phyloP scores from a whole-genome alignment of 2,329 filamentous ascomycete genomes.

The Passalora sequoiae region DNA sequence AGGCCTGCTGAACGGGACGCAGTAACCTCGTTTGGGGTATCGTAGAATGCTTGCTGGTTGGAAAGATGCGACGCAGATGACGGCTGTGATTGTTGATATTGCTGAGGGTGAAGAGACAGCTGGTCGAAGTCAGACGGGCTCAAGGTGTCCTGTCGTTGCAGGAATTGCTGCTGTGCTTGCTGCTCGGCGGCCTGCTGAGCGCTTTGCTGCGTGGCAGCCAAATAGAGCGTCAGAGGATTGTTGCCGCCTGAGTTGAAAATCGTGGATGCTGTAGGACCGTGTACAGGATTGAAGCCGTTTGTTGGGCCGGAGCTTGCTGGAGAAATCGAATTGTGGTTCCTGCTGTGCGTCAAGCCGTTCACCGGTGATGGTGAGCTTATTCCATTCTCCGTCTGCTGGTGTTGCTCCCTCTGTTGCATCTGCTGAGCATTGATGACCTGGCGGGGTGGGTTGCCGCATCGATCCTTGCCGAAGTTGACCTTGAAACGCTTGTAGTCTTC shows the following conservation, averaged over 20 bases:
- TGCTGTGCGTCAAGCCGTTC: conserved; percentile 53
- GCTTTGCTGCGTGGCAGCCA: conserved; percentile 59
- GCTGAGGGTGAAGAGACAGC: conserved; percentile 39
- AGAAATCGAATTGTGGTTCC: conserved; percentile 56
- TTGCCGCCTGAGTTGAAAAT: conserved; percentile 73
- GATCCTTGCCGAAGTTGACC: conserved; percentile 99
- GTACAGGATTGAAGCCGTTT: conserved; percentile 56
- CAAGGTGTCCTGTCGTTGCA: conserved; percentile 26
- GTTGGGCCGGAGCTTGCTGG: conserved; percentile 54
- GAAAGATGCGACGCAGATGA: conserved; percentile 43
- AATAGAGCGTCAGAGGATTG: conserved; percentile 90
- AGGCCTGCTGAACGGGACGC: conserved; percentile 28
- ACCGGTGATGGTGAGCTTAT: conserved; percentile 53
- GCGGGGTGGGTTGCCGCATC: conserved; percentile 91
- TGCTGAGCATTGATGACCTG: conserved; percentile 62
- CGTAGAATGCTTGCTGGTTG: conserved; percentile 77
- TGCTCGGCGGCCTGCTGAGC: conserved; percentile 47
- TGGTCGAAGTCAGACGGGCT: conserved; percentile 50
- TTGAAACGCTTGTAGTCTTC: conserved; percentile 99
- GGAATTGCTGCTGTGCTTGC: conserved; percentile 54
- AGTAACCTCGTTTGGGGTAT: conserved; percentile 57
- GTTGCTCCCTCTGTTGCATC: conserved; percentile 61
- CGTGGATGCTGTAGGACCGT: conserved; percentile 62
- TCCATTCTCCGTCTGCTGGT: conserved; percentile 53
- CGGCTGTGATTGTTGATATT: conserved; percentile 4